Percentiles rank a stretch among this genome's conserved stretches.
phyloP scores from a whole-genome alignment of 495 filamentous ascomycete species.

The Aspergillus leporis region DNA sequence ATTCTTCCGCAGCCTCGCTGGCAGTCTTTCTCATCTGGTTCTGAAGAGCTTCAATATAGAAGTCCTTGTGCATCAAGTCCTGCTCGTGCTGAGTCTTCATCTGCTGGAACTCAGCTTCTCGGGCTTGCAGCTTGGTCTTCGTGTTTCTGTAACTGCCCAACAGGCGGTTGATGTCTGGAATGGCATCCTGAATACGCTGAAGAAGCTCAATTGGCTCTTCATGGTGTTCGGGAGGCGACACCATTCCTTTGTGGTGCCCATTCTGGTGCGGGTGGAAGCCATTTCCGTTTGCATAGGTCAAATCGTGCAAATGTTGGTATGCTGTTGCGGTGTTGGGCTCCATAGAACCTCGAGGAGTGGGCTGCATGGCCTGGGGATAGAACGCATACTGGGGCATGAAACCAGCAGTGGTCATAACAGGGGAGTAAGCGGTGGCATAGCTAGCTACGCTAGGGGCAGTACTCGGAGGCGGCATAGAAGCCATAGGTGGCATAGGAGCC shows the following conservation, averaged over 20 bases:
- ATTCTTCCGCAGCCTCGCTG: conserved; percentile 50
- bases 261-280: conserved; percentile 13
- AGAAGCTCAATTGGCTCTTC: conserved; percentile 47
- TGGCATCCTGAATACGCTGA: conserved; percentile 46
- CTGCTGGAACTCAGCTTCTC: conserved; percentile 49
- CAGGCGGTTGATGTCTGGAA: conserved; percentile 52
- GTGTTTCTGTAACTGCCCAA: conserved; percentile 48
- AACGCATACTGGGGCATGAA: conserved; percentile 39
- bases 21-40: conserved; percentile 54
- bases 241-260: conserved; percentile 29
- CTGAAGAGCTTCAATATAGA: conserved; percentile 53
- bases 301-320: conserved; percentile 35
- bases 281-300: conserved; percentile 21
- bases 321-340: conserved; percentile 35
- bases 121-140: conserved; percentile 40
- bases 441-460: conserved; percentile 16
- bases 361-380: conserved; percentile 31
- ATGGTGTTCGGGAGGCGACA: conserved; percentile 30
- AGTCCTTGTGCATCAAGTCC: conserved; percentile 51
- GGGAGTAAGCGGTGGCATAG: conserved; percentile 37
- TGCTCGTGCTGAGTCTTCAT: conserved; percentile 49
- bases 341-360: conserved; percentile 34
- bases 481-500: conserved; percentile 25
- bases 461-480: conserved; percentile 6
- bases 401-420: conserved; percentile 37